Base-by-base conservation (phyloP, 2,329 filamentous ascomycete genomes). In the Aureobasidium melanogenum region DNA sequence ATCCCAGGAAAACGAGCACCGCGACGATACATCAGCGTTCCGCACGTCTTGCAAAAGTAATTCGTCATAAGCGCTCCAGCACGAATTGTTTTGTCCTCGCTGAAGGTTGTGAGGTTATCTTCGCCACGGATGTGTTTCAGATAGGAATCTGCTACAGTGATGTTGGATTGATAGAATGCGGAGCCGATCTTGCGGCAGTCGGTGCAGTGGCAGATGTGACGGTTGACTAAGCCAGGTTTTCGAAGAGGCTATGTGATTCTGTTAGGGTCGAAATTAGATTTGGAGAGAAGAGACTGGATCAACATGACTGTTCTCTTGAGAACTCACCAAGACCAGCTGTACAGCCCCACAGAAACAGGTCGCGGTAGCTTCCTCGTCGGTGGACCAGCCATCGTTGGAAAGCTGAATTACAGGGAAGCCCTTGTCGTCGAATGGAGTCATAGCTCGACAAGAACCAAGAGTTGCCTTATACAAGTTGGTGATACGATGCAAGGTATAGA, bases 141-240 rank as follows among this genome's bases (percentile, higher is more conserved):
- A 61, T 78, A 62, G 0, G 68, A 66, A 67, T 83, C 75, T 12
- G 67, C 64, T 43, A 84, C 70, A 62, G 76, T 75, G 67, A 86
- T 84, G 71, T 83, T 85, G 58, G 81, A 80, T 2, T 82, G 79
- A 71, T 84, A 85, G 80, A 85, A 84, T 0, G 82, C 84, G 0
- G 83, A 82, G 0, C 82, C 85, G 63, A 87, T 75, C 66, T 86
- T 86, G 67, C 75, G 81, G 70, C 82, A 85, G 70, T 86, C 83
- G 24, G 71, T 69, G 69, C 84, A 87, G 73, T 86, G 76, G 72
- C 83, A 87, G 65, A 85, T 66, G 67, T 85, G 85, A 5, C 74
- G 78, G 63, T 73, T 71, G 19, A 80, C 63, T 0, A 85, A 69
- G 10, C 75, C 78, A 1, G 81, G 69, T 66, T 70, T 47, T 76